A percentile compares a stretch with the other conserved stretches of the same genome.
These are phyloP conservation scores for Cordyceps cateniannulata DNA, from an alignment of 2,329 filamentous ascomycete genomes.

Conservation along the genomic window DNA sequence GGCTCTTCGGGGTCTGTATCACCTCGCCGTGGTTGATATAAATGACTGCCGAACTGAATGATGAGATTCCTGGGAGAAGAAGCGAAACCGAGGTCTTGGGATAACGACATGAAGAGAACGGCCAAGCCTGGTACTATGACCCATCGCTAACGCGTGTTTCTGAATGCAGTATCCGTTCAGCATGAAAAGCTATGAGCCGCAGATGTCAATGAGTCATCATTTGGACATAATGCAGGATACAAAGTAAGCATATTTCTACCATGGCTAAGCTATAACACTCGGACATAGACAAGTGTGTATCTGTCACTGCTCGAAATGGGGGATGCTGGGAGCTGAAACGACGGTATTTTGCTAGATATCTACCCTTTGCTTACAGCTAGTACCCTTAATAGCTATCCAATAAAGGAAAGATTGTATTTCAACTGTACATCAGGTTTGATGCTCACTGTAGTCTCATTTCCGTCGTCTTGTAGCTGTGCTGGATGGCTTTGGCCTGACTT, in stretches of 20 bases:
- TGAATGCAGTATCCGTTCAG: slow-evolving; percentile 1
- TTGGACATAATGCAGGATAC: slow-evolving; percentile 1
- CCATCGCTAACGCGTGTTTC: slow-evolving; percentile 7
- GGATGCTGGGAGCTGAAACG: neutral
- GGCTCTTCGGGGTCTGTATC: slow-evolving; percentile 44
- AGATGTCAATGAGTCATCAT: neutral
- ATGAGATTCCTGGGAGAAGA: neutral
- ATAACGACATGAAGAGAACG: neutral
- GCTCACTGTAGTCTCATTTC: neutral
- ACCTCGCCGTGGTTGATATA: slow-evolving; percentile 22
- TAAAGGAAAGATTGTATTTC: neutral
- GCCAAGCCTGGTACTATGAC: neutral
- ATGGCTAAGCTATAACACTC: neutral
- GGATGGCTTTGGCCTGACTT: neutral
- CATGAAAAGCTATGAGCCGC: neutral
- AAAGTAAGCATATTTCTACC: slow-evolving; percentile 5
- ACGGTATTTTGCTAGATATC: neutral
- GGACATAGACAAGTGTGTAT: neutral
- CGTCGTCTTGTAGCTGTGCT: too few relatives aligned
- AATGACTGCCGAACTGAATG: neutral
- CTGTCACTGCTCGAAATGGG: neutral
- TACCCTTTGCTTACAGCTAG: neutral
- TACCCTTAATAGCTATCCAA: neutral
- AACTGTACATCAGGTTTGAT: neutral
- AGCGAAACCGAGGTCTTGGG: neutral